Conservation (phyloP, 805 yeast species). For the Wickerhamiella azymoides region DNA sequence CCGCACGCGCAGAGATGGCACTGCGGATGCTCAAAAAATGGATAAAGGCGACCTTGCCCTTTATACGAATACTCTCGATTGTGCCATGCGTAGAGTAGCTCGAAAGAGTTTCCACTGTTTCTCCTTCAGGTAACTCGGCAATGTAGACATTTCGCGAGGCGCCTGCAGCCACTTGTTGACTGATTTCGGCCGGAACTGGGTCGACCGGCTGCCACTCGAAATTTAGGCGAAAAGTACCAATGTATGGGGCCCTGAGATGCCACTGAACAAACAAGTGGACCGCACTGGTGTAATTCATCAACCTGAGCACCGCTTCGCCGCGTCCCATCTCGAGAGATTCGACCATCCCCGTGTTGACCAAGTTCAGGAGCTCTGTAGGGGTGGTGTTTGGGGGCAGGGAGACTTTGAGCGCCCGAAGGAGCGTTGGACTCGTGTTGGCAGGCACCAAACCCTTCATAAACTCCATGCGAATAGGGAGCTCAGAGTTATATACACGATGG, state of each 20-base stretch:
- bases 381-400: constrained; percentile 80
- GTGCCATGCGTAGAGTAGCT: constrained; percentile 45
- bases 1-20: constrained; percentile 76
- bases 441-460: constrained; percentile 4
- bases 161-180: constrained; percentile 65
- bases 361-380: constrained; percentile 71
- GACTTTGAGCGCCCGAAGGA: constrained; percentile 64
- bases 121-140: constrained; percentile 58
- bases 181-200: constrained; percentile 59
- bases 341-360: constrained; percentile 80
- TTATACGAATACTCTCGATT: constrained; percentile 55
- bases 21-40: constrained; percentile 76
- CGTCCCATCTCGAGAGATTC: constrained; percentile 74
- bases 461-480: not conserved
- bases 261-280: constrained; percentile 89
- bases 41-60: constrained; percentile 67
- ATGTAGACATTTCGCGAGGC: constrained; percentile 91
- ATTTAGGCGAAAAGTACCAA: constrained; percentile 68
- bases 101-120: constrained; percentile 51
- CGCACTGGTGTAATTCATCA: constrained; percentile 79
- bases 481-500: not conserved
- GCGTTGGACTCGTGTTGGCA: constrained; percentile 7
- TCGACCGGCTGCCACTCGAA: constrained; percentile 89
- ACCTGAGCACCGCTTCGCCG: constrained; percentile 67
- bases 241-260: constrained; percentile 63